Percentiles rank a stretch among this genome's conserved stretches.
Conservation (phyloP, 495 filamentous ascomycete genomes). For the Neurospora cerealis region DNA sequence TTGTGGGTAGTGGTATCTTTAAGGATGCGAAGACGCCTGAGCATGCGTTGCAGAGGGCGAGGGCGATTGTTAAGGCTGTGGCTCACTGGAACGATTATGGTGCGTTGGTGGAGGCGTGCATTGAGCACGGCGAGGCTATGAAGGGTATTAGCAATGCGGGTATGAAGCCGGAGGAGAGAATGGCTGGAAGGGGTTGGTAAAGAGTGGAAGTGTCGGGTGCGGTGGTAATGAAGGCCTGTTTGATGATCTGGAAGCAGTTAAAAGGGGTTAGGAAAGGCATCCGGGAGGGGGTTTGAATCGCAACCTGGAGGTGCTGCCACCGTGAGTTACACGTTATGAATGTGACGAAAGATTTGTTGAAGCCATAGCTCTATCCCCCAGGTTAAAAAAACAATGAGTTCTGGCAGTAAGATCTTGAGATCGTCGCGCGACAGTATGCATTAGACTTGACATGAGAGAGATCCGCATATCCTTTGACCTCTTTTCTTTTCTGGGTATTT, state of each 20-base stretch:
- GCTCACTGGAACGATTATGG: constrained; percentile 82
- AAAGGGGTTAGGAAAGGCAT: not conserved
- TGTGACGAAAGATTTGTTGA: not conserved
- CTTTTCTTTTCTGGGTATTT: not conserved
- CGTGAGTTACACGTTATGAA: not conserved
- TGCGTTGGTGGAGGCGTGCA: constrained; percentile 77
- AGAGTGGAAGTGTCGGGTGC: not conserved
- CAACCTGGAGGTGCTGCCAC: not conserved
- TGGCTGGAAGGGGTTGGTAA: constrained; percentile 86
- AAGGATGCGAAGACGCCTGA: constrained; percentile 57
- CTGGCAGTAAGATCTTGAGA: not conserved
- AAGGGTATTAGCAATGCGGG: constrained; percentile 76
- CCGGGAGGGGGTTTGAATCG: not conserved
- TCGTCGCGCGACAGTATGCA: not conserved
- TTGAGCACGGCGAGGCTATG: constrained; percentile 89
- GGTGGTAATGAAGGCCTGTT: not conserved
- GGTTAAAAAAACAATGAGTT: not conserved
- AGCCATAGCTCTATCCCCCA: not conserved
- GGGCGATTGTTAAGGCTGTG: constrained; percentile 89
- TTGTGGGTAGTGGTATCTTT: constrained; percentile 95
- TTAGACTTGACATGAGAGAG: not conserved
- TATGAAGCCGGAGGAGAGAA: constrained; percentile 65
- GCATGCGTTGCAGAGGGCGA: constrained; percentile 75
- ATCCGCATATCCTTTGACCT: not conserved
- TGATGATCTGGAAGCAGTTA: not conserved